phyloP scores from a whole-genome alignment of 2,329 filamentous ascomycete species.

The Apiospora pterosperma region DNA sequence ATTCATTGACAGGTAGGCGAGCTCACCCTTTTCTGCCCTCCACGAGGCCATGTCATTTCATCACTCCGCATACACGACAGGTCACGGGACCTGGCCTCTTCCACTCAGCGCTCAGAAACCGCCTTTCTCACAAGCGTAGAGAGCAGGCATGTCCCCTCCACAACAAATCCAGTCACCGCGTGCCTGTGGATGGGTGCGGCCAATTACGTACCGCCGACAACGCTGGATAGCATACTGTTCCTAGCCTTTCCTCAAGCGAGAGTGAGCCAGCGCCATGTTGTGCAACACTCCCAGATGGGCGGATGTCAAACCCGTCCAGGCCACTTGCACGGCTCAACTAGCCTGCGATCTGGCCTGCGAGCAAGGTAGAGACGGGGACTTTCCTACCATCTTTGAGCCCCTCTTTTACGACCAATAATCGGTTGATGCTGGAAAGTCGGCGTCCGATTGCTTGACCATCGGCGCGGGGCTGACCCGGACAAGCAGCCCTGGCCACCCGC shows the following conservation, averaged over 20 bases:
- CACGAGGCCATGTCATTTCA: conserved; percentile 14
- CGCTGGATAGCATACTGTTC: not conserved
- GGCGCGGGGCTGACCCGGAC: conserved; percentile 33
- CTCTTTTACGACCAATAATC: conserved; percentile 37
- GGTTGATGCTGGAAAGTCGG: conserved; percentile 29
- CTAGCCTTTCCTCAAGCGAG: not conserved
- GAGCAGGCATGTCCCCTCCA: not conserved
- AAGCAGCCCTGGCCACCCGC: conserved; percentile 33
- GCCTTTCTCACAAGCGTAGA: conserved; percentile 27
- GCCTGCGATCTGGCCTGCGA: not conserved
- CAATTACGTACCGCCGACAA: not conserved
- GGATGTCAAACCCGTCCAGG: not conserved
- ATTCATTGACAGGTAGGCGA: conserved; percentile 83
- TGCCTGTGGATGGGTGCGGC: not conserved
- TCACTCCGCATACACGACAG: conserved; percentile 41
- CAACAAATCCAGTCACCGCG: not conserved
- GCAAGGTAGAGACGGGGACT: not conserved
- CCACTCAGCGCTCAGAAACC: conserved; percentile 32
- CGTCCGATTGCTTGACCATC: conserved; percentile 45
- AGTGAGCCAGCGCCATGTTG: not conserved
- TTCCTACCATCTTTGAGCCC: conserved; percentile 10
- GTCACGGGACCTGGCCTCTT: conserved; percentile 42
- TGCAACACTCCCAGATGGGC: not conserved
- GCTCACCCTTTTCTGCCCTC: conserved; percentile 26
- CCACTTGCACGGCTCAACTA: not conserved